These are phyloP conservation scores for Dillenia turbinata DNA, from an alignment of 164 flowering plant species.

Conservation along the genomic window DNA sequence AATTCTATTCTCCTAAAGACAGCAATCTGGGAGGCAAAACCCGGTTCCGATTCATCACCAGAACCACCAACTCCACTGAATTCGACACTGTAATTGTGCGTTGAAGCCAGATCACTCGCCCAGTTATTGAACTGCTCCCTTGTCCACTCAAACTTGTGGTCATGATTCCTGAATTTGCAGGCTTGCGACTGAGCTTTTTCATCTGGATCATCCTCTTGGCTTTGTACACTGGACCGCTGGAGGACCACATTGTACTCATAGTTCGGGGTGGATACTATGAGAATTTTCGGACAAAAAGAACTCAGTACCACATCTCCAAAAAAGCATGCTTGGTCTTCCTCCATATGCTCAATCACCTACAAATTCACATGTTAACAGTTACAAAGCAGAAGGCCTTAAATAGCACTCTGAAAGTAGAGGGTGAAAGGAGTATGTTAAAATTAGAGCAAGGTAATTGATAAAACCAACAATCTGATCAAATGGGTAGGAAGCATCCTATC, in stretches of 20 bases:
- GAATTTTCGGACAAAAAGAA: constrained; percentile 60
- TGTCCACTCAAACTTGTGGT: constrained; percentile 99
- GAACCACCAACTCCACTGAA: constrained; percentile 92
- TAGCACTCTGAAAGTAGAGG: no score
- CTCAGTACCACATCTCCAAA: constrained; percentile 76
- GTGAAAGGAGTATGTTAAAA: no score
- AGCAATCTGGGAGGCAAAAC: constrained; percentile 97
- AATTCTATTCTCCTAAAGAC: constrained; percentile 46
- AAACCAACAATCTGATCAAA: no score
- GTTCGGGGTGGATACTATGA: constrained; percentile 94
- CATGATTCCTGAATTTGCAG: constrained; percentile 83
- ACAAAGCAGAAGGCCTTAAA: no score
- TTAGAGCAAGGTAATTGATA: no score
- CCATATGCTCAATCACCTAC: constrained; percentile 98
- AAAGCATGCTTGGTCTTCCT: constrained; percentile 77
- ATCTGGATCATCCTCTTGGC: constrained; percentile 60
- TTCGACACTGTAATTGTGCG: constrained; percentile 70
- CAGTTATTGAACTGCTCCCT: constrained; percentile 71
- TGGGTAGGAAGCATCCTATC: no score
- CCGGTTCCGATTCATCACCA: constrained; percentile 60
- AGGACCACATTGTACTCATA: constrained; percentile 88
- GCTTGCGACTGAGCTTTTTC: constrained; percentile 42
- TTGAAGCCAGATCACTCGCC: constrained; percentile 66
- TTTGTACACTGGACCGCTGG: constrained; percentile 32
- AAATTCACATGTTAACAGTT: background rate